These are phyloP conservation scores for Lentinula sp. DNA, from an alignment of 768 basidiomycete genomes.

Conservation along the genomic window DNA sequence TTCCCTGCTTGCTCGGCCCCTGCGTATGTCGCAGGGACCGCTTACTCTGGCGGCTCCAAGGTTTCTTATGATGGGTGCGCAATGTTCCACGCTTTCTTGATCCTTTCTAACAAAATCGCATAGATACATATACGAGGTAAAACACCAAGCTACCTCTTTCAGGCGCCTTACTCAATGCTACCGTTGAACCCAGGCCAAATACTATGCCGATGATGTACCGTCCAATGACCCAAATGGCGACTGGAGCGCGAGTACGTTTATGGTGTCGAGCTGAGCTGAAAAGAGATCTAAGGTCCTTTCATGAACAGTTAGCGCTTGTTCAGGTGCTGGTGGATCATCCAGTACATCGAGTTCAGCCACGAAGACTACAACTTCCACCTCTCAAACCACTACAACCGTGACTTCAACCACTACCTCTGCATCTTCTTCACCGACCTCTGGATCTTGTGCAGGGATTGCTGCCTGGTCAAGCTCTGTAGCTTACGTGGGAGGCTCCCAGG, in stretches of 20 bases:
- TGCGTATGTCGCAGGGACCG: constrained; percentile 40
- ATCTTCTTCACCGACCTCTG: constrained; percentile 6
- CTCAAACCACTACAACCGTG: constrained; percentile 15
- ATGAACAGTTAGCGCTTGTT: constrained; percentile 47
- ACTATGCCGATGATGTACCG: constrained; percentile 45
- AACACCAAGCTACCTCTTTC: not conserved
- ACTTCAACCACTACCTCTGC: constrained; percentile 13
- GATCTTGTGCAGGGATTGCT: not conserved
- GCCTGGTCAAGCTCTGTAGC: not conserved
- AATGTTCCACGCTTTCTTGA: too few relatives aligned
- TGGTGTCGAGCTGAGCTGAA: not conserved
- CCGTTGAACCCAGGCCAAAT: constrained; percentile 45
- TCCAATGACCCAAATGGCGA: constrained; percentile 44
- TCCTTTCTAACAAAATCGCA: not conserved
- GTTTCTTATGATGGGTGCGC: constrained; percentile 54
- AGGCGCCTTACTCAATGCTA: not conserved
- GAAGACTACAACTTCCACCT: constrained; percentile 19
- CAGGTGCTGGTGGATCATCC: constrained; percentile 24
- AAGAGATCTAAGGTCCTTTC: not conserved
- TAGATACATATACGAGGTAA: constrained; percentile 63
- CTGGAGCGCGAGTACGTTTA: constrained; percentile 55
- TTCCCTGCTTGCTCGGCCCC: constrained; percentile 57
- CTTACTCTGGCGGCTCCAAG: constrained; percentile 43
- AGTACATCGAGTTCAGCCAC: constrained; percentile 31
- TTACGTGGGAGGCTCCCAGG: constrained; percentile 5